These are phyloP conservation scores for Rhexocercosporidium sp. DNA, from an alignment of 2,329 filamentous ascomycete species.

Conservation along the genomic window DNA sequence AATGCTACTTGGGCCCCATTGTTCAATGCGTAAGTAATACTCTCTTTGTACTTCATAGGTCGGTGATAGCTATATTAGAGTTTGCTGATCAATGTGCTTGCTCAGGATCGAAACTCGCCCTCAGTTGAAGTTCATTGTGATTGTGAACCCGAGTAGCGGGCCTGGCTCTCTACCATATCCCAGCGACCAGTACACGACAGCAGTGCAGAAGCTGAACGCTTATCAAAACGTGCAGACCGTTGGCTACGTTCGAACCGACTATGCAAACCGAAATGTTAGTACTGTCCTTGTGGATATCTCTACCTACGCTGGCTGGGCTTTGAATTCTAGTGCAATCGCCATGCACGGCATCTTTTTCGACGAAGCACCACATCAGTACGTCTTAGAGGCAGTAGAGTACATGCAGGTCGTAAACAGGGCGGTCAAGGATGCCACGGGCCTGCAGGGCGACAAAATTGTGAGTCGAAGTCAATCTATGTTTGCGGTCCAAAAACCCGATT, in stretches of 20 bases:
- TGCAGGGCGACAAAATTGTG: slow-evolving; percentile 17
- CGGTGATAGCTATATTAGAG: neutral
- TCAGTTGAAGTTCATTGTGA: slow-evolving; percentile 34
- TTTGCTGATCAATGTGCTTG: neutral
- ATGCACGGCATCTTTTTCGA: slow-evolving; percentile 31
- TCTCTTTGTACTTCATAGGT: neutral
- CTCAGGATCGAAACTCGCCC: slow-evolving; percentile 28
- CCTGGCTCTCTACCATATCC: slow-evolving; percentile 43
- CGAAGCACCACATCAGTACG: slow-evolving; percentile 19
- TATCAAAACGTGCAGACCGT: slow-evolving; percentile 46
- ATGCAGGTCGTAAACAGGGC: slow-evolving; percentile 16
- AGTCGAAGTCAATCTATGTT: slow-evolving; percentile 4
- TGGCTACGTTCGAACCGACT: slow-evolving; percentile 47
- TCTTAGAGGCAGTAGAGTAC: slow-evolving; percentile 7
- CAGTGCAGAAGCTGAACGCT: slow-evolving; percentile 43
- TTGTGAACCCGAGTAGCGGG: slow-evolving; percentile 38
- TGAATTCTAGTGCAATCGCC: slow-evolving; percentile 23
- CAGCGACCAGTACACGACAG: slow-evolving; percentile 40
- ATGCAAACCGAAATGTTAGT: slow-evolving; percentile 38
- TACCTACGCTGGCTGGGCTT: slow-evolving; percentile 45
- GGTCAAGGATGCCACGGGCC: slow-evolving; percentile 16
- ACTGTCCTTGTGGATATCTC: slow-evolving; percentile 43
- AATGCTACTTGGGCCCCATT: slow-evolving; percentile 32
- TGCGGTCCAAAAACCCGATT: neutral
- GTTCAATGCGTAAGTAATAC: slow-evolving; percentile 24